Evolutionary conservation across 306 rosid genomes (phyloP), one percentile per base, ranked within the genome.

Genomic region (Crataegus laevigata): DNA sequence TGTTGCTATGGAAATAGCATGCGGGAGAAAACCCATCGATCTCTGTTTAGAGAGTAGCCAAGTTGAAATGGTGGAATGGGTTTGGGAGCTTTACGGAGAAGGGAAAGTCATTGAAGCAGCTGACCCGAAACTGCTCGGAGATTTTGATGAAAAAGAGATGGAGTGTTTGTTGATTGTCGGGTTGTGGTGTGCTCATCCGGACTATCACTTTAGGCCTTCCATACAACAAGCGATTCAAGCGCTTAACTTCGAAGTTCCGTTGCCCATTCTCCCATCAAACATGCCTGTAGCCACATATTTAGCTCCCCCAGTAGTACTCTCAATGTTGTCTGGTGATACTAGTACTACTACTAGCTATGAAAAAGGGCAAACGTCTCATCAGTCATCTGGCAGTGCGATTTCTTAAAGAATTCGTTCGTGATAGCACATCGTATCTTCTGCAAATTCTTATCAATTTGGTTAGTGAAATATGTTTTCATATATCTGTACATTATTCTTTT

Each of bases 151-250:
- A 24, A n/a, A 55, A 55, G 25, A 55, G n/a, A 55, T n/a, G 60
- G 26, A 55, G 6, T 40, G 63, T 50, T 22, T 79, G 64, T 40
- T 79, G 42, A 66, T 11, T 22, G 42, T 72, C 58, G 73, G 82
- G 17, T 42, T 78, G 5, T 72, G 77, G 82, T 78, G 78, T 72
- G 82, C 73, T 78, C 61, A 65, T 36, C 63, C 63, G 17, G 74
- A 79, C 32, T 45, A 28, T 26, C 7, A 11, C 17, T 15, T 13
- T 7, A 79, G 82, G 78, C 60, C 60, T n/a, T 55, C 60, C 3
- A 21, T 55, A 19, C 60, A n/a, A 55, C 60, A n/a, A 55, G 60
- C 47, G 29, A 61, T 79, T 66, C 77, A 78, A 3, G 61, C 65
- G 30, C 82, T 78, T 54, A 78, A 72, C 73, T 60, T 60, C 2